Conservation (phyloP, 208 protist species). For the Trypanosoma platydactyli region DNA sequence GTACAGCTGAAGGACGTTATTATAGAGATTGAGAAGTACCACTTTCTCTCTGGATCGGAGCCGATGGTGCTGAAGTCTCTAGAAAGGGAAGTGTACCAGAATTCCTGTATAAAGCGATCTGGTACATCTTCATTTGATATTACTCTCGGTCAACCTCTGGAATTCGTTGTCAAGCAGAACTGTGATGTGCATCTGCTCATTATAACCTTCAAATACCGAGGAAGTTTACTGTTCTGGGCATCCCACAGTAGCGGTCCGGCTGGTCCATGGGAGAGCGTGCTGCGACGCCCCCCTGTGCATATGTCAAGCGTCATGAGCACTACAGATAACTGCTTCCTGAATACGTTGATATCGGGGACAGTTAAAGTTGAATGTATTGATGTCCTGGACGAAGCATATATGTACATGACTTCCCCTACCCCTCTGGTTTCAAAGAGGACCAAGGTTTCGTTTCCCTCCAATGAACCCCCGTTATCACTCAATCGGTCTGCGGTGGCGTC, state of each 20-base stretch:
- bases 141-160: constrained; percentile 40
- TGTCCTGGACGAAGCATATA: constrained; percentile 40
- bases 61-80: constrained; percentile 52
- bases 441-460: too few relatives aligned
- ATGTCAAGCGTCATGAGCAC: constrained; percentile 46
- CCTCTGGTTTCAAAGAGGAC: too few relatives aligned
- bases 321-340: constrained; percentile 31
- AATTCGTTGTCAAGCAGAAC: constrained; percentile 46
- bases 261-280: constrained; percentile 44
- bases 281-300: constrained; percentile 47
- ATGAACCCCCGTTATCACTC: neutral
- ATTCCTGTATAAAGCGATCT: constrained; percentile 5
- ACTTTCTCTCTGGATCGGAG: constrained; percentile 44
- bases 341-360: constrained; percentile 40
- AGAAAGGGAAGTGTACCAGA: constrained; percentile 32
- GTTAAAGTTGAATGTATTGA: constrained; percentile 33
- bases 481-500: neutral
- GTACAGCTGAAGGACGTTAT: constrained; percentile 51
- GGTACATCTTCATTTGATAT: constrained; percentile 25
- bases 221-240: constrained; percentile 54
- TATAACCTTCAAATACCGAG: constrained; percentile 42
- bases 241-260: constrained; percentile 34
- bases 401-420: too few relatives aligned
- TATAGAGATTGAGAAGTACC: constrained; percentile 51
- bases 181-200: constrained; percentile 59